Evolutionary conservation across 1,139 yeast species (phyloP).

Genomic region (Kodamaea sp.): DNA sequence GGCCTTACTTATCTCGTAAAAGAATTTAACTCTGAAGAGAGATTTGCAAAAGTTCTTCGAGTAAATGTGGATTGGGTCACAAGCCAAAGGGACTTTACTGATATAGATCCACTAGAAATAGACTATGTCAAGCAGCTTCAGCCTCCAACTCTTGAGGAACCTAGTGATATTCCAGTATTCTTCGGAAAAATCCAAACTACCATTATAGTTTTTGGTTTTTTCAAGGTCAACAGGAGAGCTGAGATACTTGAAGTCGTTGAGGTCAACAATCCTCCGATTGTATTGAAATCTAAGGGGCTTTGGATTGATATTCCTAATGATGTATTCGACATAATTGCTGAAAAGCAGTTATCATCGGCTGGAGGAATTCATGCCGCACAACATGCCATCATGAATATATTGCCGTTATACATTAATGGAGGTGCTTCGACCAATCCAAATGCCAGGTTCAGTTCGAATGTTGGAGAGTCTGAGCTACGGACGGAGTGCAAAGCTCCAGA

Average conservation of each 20-base stretch:
- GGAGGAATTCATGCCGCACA: slow-evolving; percentile 98
- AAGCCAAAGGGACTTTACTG: slow-evolving; percentile 85
- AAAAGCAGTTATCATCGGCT: slow-evolving; percentile 65
- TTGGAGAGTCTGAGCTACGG: slow-evolving; percentile 64
- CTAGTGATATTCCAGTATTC: slow-evolving; percentile 63
- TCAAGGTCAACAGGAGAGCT: slow-evolving; percentile 74
- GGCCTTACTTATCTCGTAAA: slow-evolving; percentile 86
- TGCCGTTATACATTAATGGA: slow-evolving; percentile 58
- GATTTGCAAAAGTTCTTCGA: slow-evolving; percentile 78
- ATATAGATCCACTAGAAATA: slow-evolving; percentile 82
- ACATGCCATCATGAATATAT: slow-evolving; percentile 77
- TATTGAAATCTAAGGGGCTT: slow-evolving; percentile 70
- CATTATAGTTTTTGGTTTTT: slow-evolving; percentile 85
- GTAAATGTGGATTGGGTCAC: slow-evolving; percentile 96
- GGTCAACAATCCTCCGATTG: slow-evolving; percentile 84
- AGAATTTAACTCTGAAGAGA: slow-evolving; percentile 75
- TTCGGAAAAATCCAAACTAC: slow-evolving; percentile 75
- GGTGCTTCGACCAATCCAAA: slow-evolving; percentile 40
- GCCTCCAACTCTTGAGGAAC: slow-evolving; percentile 19
- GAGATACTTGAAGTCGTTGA: slow-evolving; percentile 90
- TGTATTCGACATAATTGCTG: slow-evolving; percentile 59
- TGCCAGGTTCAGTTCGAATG: slow-evolving; percentile 50
- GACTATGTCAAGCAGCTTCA: slow-evolving; percentile 60
- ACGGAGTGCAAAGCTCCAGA: slow-evolving; percentile 98
- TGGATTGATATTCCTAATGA: slow-evolving; percentile 83